Evolutionary conservation across 2,329 filamentous ascomycete genomes (phyloP).

Genomic region (Pyrenophora teres): DNA sequence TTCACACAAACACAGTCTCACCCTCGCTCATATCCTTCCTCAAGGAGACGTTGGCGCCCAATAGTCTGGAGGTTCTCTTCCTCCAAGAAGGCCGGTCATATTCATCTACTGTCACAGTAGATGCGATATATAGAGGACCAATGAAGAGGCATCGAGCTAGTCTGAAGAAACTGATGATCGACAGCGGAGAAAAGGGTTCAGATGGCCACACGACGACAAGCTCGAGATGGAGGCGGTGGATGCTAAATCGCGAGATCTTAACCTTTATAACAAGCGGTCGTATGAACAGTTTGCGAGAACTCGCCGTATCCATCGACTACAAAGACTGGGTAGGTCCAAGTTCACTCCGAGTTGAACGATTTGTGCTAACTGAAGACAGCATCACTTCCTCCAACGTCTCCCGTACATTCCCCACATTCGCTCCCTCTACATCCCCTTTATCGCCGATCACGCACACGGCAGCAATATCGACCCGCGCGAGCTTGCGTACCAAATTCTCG

Average conservation of each 20-base stretch:
- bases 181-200: slow-evolving; percentile 65
- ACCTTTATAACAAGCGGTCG: slow-evolving; percentile 76
- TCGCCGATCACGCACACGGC: slow-evolving; percentile 65
- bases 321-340: slow-evolving; percentile 72
- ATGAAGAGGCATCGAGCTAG: slow-evolving; percentile 73
- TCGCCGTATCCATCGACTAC: slow-evolving; percentile 74
- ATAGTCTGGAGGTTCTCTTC: slow-evolving; percentile 79
- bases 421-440: slow-evolving; percentile 71
- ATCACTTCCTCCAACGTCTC: slow-evolving; percentile 76
- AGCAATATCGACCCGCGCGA: slow-evolving; percentile 66
- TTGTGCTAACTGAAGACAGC: slow-evolving; percentile 54
- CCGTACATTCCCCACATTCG: slow-evolving; percentile 72
- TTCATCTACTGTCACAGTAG: slow-evolving; percentile 66
- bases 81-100: slow-evolving; percentile 68
- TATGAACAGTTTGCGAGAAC: slow-evolving; percentile 72
- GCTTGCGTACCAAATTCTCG: slow-evolving; percentile 74
- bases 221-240: slow-evolving; percentile 69
- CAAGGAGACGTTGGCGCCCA: slow-evolving; percentile 76
- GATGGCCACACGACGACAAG: slow-evolving; percentile 47
- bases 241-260: slow-evolving; percentile 69
- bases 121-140: slow-evolving; percentile 71
- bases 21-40: slow-evolving; percentile 72
- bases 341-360: neutral
- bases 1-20: slow-evolving; percentile 76
- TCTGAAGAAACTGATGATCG: slow-evolving; percentile 73